Percentiles rank a stretch among this genome's conserved stretches.
Conservation (phyloP, 495 filamentous ascomycete species). For the Terfezia claveryi region DNA sequence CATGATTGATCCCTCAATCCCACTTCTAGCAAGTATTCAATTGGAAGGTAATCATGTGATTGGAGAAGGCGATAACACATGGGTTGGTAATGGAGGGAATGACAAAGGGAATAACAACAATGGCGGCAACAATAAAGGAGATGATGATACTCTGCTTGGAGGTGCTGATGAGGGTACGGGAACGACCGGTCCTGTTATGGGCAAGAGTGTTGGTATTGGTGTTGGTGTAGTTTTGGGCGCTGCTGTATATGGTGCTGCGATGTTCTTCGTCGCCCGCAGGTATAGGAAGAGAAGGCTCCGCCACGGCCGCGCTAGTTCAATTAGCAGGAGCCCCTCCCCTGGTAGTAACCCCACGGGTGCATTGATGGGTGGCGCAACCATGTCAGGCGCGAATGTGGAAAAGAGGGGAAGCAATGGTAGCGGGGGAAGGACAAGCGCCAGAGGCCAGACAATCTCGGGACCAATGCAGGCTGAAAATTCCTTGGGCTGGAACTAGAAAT, state of each 20-base stretch:
- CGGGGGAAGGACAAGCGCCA: conserved; percentile 49
- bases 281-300: conserved; percentile 72
- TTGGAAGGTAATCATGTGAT: conserved; percentile 18
- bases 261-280: conserved; percentile 85
- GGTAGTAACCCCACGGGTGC: conserved; percentile 28
- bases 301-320: conserved; percentile 57
- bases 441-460: conserved; percentile 47
- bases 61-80: conserved; percentile 3
- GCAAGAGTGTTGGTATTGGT: conserved; percentile 67
- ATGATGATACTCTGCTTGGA: conserved; percentile 16
- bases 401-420: conserved; percentile 50
- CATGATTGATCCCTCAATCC: conserved; percentile 69
- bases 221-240: conserved; percentile 58
- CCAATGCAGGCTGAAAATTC: conserved; percentile 96
- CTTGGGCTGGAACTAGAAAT: conserved; percentile 77
- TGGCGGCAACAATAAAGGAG: conserved; percentile 21
- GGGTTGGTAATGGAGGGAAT: conserved; percentile 1
- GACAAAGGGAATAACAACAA: conserved; percentile 16
- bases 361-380: conserved; percentile 28
- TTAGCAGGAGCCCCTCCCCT: conserved; percentile 30
- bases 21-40: conserved; percentile 39
- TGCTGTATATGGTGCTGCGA: conserved; percentile 87
- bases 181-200: conserved; percentile 32
- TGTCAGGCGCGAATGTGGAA: conserved; percentile 18
- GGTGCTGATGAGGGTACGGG: conserved; percentile 14